phyloP scores from a whole-genome alignment of 441 rosid genomes.

The Erodium trifolium region DNA sequence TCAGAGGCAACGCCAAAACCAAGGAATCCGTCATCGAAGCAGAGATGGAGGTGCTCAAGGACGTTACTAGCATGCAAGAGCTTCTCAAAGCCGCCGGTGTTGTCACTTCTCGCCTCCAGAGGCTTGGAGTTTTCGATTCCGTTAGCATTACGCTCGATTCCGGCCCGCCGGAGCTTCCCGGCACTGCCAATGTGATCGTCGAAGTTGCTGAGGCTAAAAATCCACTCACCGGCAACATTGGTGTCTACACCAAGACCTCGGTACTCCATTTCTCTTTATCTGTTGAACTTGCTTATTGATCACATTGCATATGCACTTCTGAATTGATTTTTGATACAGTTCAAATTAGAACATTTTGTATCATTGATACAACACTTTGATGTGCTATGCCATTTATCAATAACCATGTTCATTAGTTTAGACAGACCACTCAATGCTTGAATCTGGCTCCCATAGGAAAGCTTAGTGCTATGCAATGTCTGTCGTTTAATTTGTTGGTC shows the following conservation, averaged over 20 bases:
- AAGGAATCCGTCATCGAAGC: slow-evolving; percentile 71
- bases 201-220: slow-evolving; percentile 57
- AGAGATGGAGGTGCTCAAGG: slow-evolving; percentile 45
- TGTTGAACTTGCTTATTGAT: neutral
- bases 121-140: slow-evolving; percentile 70
- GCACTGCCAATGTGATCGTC: slow-evolving; percentile 66
- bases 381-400: neutral
- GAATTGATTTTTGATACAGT: neutral
- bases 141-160: slow-evolving; percentile 78
- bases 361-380: neutral
- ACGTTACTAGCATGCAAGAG: slow-evolving; percentile 63
- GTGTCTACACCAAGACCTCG: slow-evolving; percentile 70
- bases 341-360: neutral
- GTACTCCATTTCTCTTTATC: slow-evolving; percentile 24
- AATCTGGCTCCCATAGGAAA: neutral
- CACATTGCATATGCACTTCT: neutral
- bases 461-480: neutral
- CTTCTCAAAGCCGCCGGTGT: slow-evolving; percentile 52
- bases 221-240: slow-evolving; percentile 59
- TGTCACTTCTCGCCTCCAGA: slow-evolving; percentile 55
- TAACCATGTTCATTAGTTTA: neutral
- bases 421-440: neutral
- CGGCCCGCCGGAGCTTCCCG: slow-evolving; percentile 85
- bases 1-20: slow-evolving; percentile 73
- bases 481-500: neutral